phyloP scores from a whole-genome alignment of 2,329 filamentous ascomycete species.

The Neopestalotiopsis rosae region DNA sequence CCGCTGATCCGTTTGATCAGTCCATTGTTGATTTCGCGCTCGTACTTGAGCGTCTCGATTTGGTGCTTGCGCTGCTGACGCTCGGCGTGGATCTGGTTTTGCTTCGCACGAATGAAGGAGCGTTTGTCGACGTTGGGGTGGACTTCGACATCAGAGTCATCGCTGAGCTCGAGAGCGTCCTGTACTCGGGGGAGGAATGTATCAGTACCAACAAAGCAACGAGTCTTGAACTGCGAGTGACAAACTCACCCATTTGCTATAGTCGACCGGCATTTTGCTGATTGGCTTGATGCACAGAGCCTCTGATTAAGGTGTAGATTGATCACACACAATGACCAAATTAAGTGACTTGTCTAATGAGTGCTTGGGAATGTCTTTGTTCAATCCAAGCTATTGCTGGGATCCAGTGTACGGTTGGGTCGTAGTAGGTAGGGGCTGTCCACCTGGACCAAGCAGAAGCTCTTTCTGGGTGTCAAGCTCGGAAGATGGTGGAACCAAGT shows the following conservation, averaged over 20 bases:
- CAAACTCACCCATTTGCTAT: slow-evolving; percentile 71
- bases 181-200: slow-evolving; percentile 38
- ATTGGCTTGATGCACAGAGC: slow-evolving; percentile 2
- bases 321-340: background rate
- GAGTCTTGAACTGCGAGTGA: background rate
- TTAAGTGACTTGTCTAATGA: background rate
- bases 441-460: background rate
- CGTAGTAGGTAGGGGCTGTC: slow-evolving; percentile 6
- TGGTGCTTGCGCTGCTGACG: slow-evolving; percentile 84
- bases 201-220: slow-evolving; percentile 15
- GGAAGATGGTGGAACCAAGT: background rate
- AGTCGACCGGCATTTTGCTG: slow-evolving; percentile 56
- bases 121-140: slow-evolving; percentile 99
- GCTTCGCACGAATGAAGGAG: slow-evolving; percentile 98
- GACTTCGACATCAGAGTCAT: slow-evolving; percentile 97
- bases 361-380: background rate
- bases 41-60: slow-evolving; percentile 91
- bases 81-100: slow-evolving; percentile 94
- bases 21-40: slow-evolving; percentile 90
- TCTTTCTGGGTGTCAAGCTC: background rate
- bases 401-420: slow-evolving; percentile 1
- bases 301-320: background rate
- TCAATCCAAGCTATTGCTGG: background rate
- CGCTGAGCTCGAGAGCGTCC: slow-evolving; percentile 94
- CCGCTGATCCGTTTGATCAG: slow-evolving; percentile 82